Evolutionary conservation across 2,329 filamentous ascomycete genomes (phyloP), one percentile per base, ranked within the genome.

Genomic region (Lasiodiplodia sp.): DNA sequence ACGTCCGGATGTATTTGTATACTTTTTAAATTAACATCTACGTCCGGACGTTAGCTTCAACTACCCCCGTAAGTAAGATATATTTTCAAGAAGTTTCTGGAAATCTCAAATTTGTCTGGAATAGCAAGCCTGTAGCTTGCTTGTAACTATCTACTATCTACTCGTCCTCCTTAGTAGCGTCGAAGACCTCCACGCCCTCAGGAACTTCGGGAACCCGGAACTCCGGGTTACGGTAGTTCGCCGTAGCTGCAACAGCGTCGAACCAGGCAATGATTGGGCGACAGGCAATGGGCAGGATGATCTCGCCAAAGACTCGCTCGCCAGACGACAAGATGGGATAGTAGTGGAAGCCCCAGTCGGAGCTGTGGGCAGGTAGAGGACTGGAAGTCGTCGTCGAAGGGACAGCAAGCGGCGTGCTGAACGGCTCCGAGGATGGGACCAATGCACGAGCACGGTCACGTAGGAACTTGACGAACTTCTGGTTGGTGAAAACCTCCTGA

Each of bases 321-420:
- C 67, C 67, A 10, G 58, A 64, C 10, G 67, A 68, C 21, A 65
- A 47, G 34, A 64, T 55, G 2, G 58, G 67, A 8, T 40, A 65
- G 67, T 65, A 68, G 52, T 68, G 67, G 37, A 49, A 56, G 25
- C 67, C 67, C 67, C 67, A 68, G 3, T 65, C 67, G 7, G n/a
- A 7, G 23, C 58, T 64, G 25, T 60, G 21, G 3, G 38, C 31
- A 38, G 66, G 66, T 6, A 25, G 51, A 8, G 38, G 21, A 49
- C 49, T 21, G 55, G 65, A 28, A 18, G 34, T 37, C 8, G 34
- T 37, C 8, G 16, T 16, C 3, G 23, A 21, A 1, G 67, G 67
- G 0, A 68, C 67, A 14, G 67, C 67, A 10, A 68, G 4, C 4
- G 67, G 67, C 12, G 58, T 57, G 28, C 58, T 23, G 7, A 56